A percentile compares a stretch with the other conserved stretches of the same genome.
Conservation (phyloP, 2,329 filamentous ascomycete genomes). For the Tolypocladium amazonense region DNA sequence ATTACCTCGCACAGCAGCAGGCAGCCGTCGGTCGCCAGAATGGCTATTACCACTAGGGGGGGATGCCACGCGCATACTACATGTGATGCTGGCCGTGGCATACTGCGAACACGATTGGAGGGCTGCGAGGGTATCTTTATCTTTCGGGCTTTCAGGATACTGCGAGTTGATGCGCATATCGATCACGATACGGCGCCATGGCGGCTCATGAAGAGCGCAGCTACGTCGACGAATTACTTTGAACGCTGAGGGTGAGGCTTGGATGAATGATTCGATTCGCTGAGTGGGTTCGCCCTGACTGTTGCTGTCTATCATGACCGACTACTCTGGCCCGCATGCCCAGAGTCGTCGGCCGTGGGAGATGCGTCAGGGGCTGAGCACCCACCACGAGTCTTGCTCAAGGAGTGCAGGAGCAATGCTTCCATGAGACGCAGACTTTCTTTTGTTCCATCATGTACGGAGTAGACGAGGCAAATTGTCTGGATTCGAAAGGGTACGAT, state of each 20-base stretch:
- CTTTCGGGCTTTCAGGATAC: slow-evolving; percentile 11
- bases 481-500: slow-evolving; percentile 5
- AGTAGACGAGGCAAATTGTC: slow-evolving; percentile 7
- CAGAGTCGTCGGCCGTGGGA: neutral
- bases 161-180: slow-evolving; percentile 1
- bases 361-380: neutral
- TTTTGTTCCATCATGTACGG: slow-evolving; percentile 9
- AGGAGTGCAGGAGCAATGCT: slow-evolving; percentile 1
- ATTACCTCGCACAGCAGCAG: slow-evolving; percentile 20
- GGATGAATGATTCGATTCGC: neutral
- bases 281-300: neutral
- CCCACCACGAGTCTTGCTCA: neutral
- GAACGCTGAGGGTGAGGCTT: neutral
- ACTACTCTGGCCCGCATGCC: neutral
- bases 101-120: neutral
- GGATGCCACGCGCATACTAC: slow-evolving; percentile 3
- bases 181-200: neutral
- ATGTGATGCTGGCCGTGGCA: neutral
- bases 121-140: neutral
- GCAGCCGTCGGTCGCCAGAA: slow-evolving; percentile 16
- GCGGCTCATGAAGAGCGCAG: neutral
- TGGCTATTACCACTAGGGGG: slow-evolving; percentile 26
- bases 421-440: slow-evolving; percentile 1
- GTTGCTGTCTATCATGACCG: neutral
- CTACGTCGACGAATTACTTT: neutral